A percentile compares a stretch with the other conserved stretches of the same genome.
Conservation (phyloP, 2,329 filamentous ascomycete species). For the Dactylellina sp. region DNA sequence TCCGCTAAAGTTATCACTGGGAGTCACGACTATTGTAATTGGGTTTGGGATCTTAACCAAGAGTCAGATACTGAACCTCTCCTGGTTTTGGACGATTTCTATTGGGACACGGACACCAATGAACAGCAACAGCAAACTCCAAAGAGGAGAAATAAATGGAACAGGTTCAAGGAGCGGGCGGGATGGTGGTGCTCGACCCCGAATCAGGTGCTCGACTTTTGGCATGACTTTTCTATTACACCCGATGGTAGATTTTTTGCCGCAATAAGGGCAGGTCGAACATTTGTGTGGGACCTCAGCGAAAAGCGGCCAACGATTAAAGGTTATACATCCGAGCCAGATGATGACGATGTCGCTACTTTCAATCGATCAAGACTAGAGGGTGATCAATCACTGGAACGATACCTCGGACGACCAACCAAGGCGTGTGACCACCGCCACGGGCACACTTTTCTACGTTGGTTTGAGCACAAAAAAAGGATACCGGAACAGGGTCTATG, state of each 20-base stretch:
- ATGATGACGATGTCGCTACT: background rate
- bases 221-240: constrained; percentile 59
- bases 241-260: constrained; percentile 58
- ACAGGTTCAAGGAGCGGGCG: constrained; percentile 59
- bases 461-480: constrained; percentile 59
- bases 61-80: constrained; percentile 54
- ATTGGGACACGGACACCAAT: constrained; percentile 57
- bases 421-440: constrained; percentile 27
- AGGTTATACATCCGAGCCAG: constrained; percentile 32
- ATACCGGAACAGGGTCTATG: constrained; percentile 59
- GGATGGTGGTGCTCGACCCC: constrained; percentile 60
- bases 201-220: constrained; percentile 60
- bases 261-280: constrained; percentile 58
- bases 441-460: constrained; percentile 48
- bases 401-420: constrained; percentile 40
- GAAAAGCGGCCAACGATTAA: constrained; percentile 41
- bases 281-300: constrained; percentile 60
- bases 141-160: constrained; percentile 52
- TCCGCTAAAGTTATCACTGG: constrained; percentile 57
- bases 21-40: constrained; percentile 60
- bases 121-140: constrained; percentile 1
- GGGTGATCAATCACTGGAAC: constrained; percentile 33
- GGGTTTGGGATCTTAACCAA: constrained; percentile 59
- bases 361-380: background rate
- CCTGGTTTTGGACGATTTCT: constrained; percentile 60